Percentiles rank a stretch among this genome's conserved stretches.
Conservation (phyloP, 768 basidiomycete species). For the Sarcodon aspratus region DNA sequence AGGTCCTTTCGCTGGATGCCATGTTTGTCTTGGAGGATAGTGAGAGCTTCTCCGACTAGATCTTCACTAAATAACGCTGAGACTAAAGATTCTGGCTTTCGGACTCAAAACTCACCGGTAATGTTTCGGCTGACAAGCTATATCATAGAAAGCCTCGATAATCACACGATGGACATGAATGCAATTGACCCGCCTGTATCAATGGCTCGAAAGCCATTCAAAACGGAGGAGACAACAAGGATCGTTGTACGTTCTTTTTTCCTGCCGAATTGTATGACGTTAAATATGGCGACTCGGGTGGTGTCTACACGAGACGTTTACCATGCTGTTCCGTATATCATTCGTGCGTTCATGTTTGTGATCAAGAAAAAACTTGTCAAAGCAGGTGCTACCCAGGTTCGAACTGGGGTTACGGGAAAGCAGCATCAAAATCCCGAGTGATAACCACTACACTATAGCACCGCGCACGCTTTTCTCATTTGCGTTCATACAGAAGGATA, state of each 20-base stretch:
- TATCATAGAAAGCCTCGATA: neutral
- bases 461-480: neutral
- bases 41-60: slow-evolving; percentile 66
- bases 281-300: neutral
- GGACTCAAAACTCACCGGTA: slow-evolving; percentile 36
- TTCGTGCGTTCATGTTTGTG: slow-evolving; percentile 2
- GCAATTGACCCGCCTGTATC: slow-evolving; percentile 53
- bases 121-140: slow-evolving; percentile 65
- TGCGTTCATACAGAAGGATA: neutral
- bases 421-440: neutral
- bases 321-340: slow-evolving; percentile 33
- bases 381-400: neutral
- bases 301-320: slow-evolving; percentile 1
- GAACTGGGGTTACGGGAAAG: neutral
- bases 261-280: slow-evolving; percentile 26
- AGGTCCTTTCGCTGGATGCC: slow-evolving; percentile 57
- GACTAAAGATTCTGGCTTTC: neutral
- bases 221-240: slow-evolving; percentile 61
- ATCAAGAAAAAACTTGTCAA: neutral
- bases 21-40: slow-evolving; percentile 41
- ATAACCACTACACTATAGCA: neutral
- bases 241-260: slow-evolving; percentile 63
- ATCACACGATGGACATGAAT: neutral
- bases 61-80: slow-evolving; percentile 37
- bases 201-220: slow-evolving; percentile 69